These are phyloP conservation scores for Coix lacrymajobi DNA, from an alignment of 176 grass and related monocot genomes.

Conservation along the genomic window DNA sequence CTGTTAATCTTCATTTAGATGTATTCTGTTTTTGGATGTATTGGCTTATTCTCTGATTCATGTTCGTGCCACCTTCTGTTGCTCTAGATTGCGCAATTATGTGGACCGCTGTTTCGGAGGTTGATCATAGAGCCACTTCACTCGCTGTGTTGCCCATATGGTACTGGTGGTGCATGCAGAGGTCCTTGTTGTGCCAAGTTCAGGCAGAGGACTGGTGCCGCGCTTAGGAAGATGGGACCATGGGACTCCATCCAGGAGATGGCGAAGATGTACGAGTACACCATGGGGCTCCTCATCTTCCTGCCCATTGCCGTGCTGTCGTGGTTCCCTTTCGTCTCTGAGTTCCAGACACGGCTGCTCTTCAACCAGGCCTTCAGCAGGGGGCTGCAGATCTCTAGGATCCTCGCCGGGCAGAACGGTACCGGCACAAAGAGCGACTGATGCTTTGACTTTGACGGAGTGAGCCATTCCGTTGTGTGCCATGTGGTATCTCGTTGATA, in stretches of 20 bases:
- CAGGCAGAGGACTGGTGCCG: constrained; percentile 34
- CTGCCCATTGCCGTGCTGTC: constrained; percentile 48
- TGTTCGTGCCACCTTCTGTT: background rate
- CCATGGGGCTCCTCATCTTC: constrained; percentile 61
- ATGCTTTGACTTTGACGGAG: background rate
- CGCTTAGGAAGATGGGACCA: constrained; percentile 40
- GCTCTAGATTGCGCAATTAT: constrained; percentile 34
- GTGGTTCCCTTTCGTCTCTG: constrained; percentile 74
- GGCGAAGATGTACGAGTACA: constrained; percentile 64
- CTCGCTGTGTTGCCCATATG: constrained; percentile 20
- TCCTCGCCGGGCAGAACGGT: constrained; percentile 51
- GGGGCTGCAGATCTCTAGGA: constrained; percentile 66
- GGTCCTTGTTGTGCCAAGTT: constrained; percentile 48
- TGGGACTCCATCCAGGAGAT: constrained; percentile 68
- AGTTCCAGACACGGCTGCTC: constrained; percentile 69
- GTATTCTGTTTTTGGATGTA: background rate
- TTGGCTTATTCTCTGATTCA: background rate
- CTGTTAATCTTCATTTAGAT: background rate
- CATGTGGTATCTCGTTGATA: background rate
- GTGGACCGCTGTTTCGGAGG: constrained; percentile 22
- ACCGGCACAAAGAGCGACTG: constrained; percentile 3
- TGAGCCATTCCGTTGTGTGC: background rate
- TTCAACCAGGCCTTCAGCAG: constrained; percentile 82
- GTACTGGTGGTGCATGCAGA: constrained; percentile 16
- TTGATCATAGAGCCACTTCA: constrained; percentile 29